These are phyloP conservation scores for Lolium multiflorum DNA, from an alignment of 176 grass and related monocot species.

Conservation along the genomic window DNA sequence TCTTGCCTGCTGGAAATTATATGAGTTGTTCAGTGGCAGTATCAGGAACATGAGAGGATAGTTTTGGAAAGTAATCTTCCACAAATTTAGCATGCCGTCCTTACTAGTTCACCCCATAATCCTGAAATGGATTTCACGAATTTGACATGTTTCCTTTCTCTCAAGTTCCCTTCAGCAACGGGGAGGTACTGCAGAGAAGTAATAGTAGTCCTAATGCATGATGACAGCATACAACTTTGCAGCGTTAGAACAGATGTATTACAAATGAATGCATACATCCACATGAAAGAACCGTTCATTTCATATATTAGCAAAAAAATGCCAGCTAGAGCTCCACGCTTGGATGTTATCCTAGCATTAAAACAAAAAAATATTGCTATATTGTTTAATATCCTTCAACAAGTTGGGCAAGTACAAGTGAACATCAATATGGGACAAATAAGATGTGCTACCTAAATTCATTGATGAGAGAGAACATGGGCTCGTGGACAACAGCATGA, in stretches of 20 bases:
- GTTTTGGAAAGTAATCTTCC: neutral
- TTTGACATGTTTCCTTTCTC: neutral
- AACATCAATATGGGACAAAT: neutral
- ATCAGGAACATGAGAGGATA: neutral
- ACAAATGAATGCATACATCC: no score
- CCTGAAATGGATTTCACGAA: neutral
- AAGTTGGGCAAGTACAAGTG: neutral
- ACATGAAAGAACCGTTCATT: no score
- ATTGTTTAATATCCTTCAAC: neutral
- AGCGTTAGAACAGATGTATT: no score
- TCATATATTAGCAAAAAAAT: no score
- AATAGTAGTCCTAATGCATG: no score
- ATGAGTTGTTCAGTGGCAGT: neutral
- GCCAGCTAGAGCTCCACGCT: no score
- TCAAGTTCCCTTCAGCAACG: neutral
- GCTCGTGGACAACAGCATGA: slow-evolving; percentile 8
- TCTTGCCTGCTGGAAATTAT: neutral
- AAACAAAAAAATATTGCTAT: neutral
- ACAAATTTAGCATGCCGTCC: neutral
- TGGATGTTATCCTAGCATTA: neutral
- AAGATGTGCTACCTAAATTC: neutral
- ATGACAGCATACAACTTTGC: no score
- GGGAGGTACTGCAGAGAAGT: no score
- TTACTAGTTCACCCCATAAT: neutral
- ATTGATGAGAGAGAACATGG: neutral